phyloP scores from a whole-genome alignment of 2,329 filamentous ascomycete species.

The Lasiodiplodia gonubiensis region DNA sequence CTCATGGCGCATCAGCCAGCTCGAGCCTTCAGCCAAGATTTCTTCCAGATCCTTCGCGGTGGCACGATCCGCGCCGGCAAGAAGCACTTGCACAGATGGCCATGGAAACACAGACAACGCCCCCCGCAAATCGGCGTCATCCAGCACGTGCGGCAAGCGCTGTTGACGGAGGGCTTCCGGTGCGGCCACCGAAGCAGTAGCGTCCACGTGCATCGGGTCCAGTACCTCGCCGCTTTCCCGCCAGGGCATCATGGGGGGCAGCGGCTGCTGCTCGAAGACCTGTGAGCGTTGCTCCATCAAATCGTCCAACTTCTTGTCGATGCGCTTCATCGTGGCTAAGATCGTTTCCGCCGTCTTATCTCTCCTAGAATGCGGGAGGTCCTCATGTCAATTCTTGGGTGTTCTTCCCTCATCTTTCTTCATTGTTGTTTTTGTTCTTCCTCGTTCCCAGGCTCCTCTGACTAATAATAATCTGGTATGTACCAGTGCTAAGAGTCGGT shows the following conservation, averaged over 20 bases:
- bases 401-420: background rate
- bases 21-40: slow-evolving; percentile 46
- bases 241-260: background rate
- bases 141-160: background rate
- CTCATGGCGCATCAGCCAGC: slow-evolving; percentile 47
- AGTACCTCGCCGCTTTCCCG: background rate
- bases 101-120: background rate
- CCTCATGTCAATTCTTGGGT: background rate
- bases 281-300: background rate
- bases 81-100: background rate
- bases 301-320: slow-evolving; percentile 17
- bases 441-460: background rate
- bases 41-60: slow-evolving; percentile 39
- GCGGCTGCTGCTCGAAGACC: background rate
- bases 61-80: background rate
- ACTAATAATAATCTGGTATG: no score
- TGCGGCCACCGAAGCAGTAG: background rate
- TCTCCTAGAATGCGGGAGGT: background rate
- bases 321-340: background rate
- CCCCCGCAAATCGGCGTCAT: background rate
- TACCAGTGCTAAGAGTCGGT: background rate
- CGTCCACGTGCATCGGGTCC: background rate
- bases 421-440: background rate
- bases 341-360: background rate
- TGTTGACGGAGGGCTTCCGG: background rate